Conservation (phyloP, 306 rosid species). For the Lathyrus tuberosus region DNA sequence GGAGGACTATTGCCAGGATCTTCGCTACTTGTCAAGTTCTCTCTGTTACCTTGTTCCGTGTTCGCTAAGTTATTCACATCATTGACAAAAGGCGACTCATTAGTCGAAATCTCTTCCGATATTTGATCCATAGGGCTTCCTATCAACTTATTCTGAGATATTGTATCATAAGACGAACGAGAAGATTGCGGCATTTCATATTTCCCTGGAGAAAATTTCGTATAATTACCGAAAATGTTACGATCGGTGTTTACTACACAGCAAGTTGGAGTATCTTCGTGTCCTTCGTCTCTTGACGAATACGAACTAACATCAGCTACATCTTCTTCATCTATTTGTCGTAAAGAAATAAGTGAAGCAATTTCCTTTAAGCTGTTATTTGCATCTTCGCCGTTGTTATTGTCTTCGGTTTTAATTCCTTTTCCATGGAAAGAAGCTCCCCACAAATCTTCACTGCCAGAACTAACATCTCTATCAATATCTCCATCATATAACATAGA, state of each 20-base stretch:
- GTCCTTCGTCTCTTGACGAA: slow-evolving; percentile 39
- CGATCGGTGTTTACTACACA: slow-evolving; percentile 21
- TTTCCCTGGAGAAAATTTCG: slow-evolving; percentile 33
- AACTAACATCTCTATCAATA: slow-evolving; percentile 51
- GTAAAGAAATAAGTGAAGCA: slow-evolving; percentile 21
- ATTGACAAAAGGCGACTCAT: slow-evolving; percentile 27
- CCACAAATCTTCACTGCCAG: slow-evolving; percentile 54
- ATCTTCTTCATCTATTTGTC: slow-evolving; percentile 47
- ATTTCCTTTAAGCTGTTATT: slow-evolving; percentile 32
- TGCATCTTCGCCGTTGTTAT: slow-evolving; percentile 30
- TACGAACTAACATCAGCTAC: slow-evolving; percentile 36
- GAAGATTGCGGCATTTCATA: slow-evolving; percentile 40
- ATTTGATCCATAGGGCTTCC: slow-evolving; percentile 27
- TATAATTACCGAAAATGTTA: slow-evolving; percentile 33
- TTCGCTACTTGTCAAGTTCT: slow-evolving; percentile 43
- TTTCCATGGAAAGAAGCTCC: slow-evolving; percentile 45
- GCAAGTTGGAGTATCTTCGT: slow-evolving; percentile 36
- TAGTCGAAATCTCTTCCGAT: slow-evolving; percentile 28
- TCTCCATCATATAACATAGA: slow-evolving; percentile 63
- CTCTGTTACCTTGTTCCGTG: slow-evolving; percentile 20
- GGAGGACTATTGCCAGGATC: slow-evolving; percentile 34
- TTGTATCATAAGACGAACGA: slow-evolving; percentile 27
- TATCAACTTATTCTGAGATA: slow-evolving; percentile 30
- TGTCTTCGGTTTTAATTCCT: slow-evolving; percentile 28
- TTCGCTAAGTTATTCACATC: slow-evolving; percentile 21